Conservation (phyloP, 495 filamentous ascomycete genomes). For the Penicillium argentinense region DNA sequence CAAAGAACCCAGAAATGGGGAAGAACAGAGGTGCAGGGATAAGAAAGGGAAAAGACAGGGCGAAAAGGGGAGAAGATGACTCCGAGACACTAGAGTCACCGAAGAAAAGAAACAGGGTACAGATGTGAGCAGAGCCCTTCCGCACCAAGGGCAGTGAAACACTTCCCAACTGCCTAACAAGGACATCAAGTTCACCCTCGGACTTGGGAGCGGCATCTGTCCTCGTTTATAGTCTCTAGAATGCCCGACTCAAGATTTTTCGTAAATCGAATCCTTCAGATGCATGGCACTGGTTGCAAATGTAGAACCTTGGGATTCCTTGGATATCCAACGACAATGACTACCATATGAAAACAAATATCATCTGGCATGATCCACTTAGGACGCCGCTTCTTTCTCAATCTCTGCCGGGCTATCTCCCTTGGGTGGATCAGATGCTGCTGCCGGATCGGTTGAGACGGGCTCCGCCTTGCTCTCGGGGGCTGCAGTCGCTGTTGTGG, state of each 20-base stretch:
- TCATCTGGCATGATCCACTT: neutral
- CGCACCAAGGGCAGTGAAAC: no score
- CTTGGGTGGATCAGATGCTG: neutral
- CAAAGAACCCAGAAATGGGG: neutral
- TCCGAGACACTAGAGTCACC: no score
- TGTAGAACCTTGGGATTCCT: neutral
- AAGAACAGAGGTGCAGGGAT: neutral
- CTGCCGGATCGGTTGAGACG: neutral
- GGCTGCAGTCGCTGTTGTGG: conserved; percentile 4
- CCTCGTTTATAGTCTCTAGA: no score
- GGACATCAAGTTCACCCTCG: no score
- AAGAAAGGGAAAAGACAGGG: neutral
- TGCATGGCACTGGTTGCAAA: neutral
- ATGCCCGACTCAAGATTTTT: no score
- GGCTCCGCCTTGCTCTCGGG: neutral
- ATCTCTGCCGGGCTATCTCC: neutral
- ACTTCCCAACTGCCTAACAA: no score
- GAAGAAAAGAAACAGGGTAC: neutral
- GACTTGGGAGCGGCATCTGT: no score
- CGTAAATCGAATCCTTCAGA: no score
- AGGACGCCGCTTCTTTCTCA: conserved; percentile 8
- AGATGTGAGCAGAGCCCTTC: neutral
- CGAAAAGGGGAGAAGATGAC: neutral
- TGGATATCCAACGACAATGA: neutral
- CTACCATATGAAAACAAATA: neutral